phyloP scores from a whole-genome alignment of 1,139 yeast species.

The Suhomyces maxii region DNA sequence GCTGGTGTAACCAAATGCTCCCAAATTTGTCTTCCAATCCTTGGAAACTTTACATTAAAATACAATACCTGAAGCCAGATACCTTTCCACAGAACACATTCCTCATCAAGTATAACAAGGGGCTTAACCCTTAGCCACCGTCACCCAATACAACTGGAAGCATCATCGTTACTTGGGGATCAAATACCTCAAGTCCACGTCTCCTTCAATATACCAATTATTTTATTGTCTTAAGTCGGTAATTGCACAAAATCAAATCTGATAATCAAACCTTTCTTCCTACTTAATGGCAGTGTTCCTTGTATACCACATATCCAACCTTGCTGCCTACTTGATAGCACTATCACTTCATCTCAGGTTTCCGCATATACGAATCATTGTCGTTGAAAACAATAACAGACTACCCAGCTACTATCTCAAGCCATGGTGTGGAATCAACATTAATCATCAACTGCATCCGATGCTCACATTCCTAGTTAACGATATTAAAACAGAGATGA shows the following conservation, averaged over 20 bases:
- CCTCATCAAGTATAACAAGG: no score
- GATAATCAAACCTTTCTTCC: background rate
- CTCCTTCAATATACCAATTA: no score
- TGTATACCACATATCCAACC: conserved; percentile 17
- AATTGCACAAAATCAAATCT: background rate
- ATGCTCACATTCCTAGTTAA: background rate
- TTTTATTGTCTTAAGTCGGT: no score
- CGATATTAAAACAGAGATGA: conserved; percentile 1
- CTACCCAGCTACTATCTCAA: conserved; percentile 9
- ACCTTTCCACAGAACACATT: no score
- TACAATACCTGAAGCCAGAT: no score
- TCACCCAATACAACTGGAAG: no score
- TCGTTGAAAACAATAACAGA: conserved; percentile 10
- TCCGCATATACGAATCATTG: conserved; percentile 12
- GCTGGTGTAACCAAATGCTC: no score
- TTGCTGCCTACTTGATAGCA: conserved; percentile 21
- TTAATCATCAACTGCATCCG: background rate
- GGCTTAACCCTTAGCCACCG: no score
- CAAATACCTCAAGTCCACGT: no score
- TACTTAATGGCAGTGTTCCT: conserved; percentile 11
- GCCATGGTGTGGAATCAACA: conserved; percentile 30
- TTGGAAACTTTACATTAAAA: no score
- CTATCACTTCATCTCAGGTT: conserved; percentile 11
- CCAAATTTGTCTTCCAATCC: no score
- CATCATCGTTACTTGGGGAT: no score